Base-by-base conservation (phyloP, 345 rosid species). In the Corymbia maculata region DNA sequence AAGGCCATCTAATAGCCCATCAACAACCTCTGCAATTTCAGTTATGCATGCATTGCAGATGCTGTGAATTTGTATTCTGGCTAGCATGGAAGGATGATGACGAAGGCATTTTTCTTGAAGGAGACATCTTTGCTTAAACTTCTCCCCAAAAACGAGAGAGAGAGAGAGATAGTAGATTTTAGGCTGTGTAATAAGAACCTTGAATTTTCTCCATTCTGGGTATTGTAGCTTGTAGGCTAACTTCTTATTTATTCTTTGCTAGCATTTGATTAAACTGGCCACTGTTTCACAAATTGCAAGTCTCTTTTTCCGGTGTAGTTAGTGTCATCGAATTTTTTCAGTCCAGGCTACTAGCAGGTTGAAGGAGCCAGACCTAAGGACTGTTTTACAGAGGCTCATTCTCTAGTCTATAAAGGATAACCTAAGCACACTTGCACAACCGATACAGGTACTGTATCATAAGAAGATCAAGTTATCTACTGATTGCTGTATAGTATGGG, bases 291-390 rank as follows among this genome's bases (percentile, higher is more conserved):
- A 64, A 64, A 28, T 28, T 64, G 16, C 32, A 1, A 64, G 70
- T 79, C 70, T 79, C 68, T 64, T 53, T 91, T 91, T 85, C 64
- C 86, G 85, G 89, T 94, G 92, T 90, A 95, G 99, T 52, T 97
- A 98, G 99, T 94, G 98, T 89, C 96, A 95, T 92, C 95, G 97
- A 79, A 94, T 96, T 87, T 94, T 91, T 98, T 95, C 9, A 92
- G n/a, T 95, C 89, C 98, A 95, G 92, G 95, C 97, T 85, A 96
- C 98, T n/a, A 95, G 99, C 89, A 80, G 22, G 85, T 92, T 97
- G 92, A 91, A 94, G 28, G 97, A 97, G 95, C 94, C 92, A 91
- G 95, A 95, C 64, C 93, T 96, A 59, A 93, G 87, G 66, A 91
- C 92, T 87, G 92, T 92, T 44, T 95, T 30, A 91, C 94, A n/a